Conservation (phyloP, 1,284 basidiomycete species). For the Rhodotorula glutinis region DNA sequence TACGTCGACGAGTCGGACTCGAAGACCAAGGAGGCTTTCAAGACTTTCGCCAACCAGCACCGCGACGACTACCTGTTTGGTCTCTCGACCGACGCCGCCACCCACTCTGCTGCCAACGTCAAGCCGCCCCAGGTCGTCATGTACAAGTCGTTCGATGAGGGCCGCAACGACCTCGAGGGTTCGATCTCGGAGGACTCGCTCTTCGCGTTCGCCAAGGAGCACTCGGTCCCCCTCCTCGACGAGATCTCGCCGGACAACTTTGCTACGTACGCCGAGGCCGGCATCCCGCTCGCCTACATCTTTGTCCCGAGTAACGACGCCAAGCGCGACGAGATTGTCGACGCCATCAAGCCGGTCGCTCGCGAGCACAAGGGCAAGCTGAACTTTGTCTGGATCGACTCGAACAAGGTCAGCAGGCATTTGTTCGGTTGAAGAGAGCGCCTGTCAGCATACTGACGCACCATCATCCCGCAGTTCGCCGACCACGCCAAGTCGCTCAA, state of each 20-base stretch:
- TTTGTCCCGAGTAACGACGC: conserved; percentile 76
- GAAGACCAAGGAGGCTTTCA: conserved; percentile 69
- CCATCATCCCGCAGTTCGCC: conserved; percentile 57
- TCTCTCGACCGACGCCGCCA: conserved; percentile 64
- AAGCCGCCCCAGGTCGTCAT: conserved; percentile 79
- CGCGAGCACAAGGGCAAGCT: conserved; percentile 76
- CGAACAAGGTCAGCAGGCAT: conserved; percentile 63
- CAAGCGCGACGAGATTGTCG: conserved; percentile 66
- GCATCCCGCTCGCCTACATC: conserved; percentile 88
- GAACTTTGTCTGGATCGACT: conserved; percentile 99
- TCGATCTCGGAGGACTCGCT: conserved; percentile 60
- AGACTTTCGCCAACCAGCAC: conserved; percentile 73
- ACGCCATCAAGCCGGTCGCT: conserved; percentile 71
- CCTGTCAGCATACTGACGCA: background rate
- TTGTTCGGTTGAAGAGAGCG: no score
- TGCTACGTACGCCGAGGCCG: conserved; percentile 72
- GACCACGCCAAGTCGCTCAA: conserved; percentile 96
- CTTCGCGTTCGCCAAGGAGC: conserved; percentile 72
- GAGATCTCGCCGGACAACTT: conserved; percentile 96
- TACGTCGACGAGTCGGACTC: conserved; percentile 70
- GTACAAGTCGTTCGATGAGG: conserved; percentile 92
- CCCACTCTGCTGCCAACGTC: conserved; percentile 69
- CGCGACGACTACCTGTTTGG: conserved; percentile 95
- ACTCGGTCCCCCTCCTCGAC: conserved; percentile 84
- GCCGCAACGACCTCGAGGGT: conserved; percentile 63